Evolutionary conservation across 2,329 filamentous ascomycete genomes (phyloP), one percentile per base, ranked within the genome.

Genomic region (Bipolaris bicolor): DNA sequence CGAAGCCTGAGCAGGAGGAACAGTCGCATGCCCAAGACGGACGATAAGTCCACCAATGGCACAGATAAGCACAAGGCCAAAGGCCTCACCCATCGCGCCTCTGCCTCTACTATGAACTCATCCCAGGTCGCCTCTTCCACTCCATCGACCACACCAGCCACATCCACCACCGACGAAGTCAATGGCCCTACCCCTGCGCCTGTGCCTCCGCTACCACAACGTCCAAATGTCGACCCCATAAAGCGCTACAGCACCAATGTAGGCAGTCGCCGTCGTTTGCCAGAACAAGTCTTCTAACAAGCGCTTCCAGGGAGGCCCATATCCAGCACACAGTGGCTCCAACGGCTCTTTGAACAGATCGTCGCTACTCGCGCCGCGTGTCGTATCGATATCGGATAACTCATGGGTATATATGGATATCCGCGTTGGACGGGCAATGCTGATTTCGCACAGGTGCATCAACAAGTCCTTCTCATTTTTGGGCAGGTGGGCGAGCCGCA

Each of bases 381-480:
- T 97, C 37, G 80, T 88, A 41, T 97, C 93, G 33, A 82, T 97
- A 37, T 82, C 86, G 9, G 91, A 97, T 63, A 90, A 90, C 65
- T 88, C 91, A 57, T 96, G 92, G 90, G 92, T 96, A 84, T 68
- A 88, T 67, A 9, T 9, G 13, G 37, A 18, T 18, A 16, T 20
- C 15, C 39, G 16, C 74, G 26, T 2, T 7, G 2, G 6, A 13
- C 1, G 6, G 16, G 48, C 45, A 22, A 15, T 31, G 33, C 57
- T 64, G 47, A 63, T 46, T 36, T 54, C 76, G 65, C 62, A 36
- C 50, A 96, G 92, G 91, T 96, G 18, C 91, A 96, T 72, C 92
- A 97, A 80, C 97, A 97, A 74, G 85, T 96, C 7, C 82, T 97
- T 18, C 84, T 95, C 22, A 83, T 97, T 45, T 87, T 89, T 68